phyloP scores from a whole-genome alignment of 495 filamentous ascomycete genomes.

The Lophiotrema nucula region DNA sequence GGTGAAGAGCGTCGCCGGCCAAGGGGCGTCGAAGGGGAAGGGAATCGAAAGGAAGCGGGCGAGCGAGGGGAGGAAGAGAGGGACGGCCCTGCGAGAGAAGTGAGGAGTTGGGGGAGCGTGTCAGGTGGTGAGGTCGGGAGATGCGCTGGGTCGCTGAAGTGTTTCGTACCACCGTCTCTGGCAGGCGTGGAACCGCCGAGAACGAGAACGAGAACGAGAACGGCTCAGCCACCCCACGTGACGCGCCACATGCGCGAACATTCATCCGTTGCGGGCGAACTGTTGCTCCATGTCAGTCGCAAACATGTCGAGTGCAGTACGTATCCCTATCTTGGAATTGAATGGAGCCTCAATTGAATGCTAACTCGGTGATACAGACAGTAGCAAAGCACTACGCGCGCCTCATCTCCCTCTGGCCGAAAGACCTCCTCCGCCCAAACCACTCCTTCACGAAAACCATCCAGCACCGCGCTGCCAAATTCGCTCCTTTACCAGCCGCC shows the following conservation, averaged over 20 bases:
- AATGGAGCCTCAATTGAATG: conserved; percentile 20
- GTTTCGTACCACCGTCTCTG: conserved; percentile 17
- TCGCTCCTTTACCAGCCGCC: neutral
- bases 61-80: neutral
- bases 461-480: conserved; percentile 53
- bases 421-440: conserved; percentile 72
- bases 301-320: neutral
- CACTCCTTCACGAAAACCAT: conserved; percentile 72
- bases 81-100: neutral
- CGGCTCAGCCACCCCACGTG: conserved; percentile 16
- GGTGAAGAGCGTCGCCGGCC: conserved; percentile 41
- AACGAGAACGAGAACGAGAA: too few species aligned
- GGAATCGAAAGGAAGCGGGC: conserved; percentile 12
- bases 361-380: neutral
- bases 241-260: neutral
- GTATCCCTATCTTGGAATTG: too few species aligned
- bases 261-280: conserved; percentile 3
- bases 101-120: neutral
- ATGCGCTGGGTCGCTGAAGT: neutral
- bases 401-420: conserved; percentile 75
- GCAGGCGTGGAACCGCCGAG: neutral
- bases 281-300: neutral
- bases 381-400: conserved; percentile 56
- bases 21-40: neutral
- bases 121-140: conserved; percentile 9